These are phyloP conservation scores for Miamiensis avidus DNA, from an alignment of 169 alveolate genomes.

Conservation along the genomic window DNA sequence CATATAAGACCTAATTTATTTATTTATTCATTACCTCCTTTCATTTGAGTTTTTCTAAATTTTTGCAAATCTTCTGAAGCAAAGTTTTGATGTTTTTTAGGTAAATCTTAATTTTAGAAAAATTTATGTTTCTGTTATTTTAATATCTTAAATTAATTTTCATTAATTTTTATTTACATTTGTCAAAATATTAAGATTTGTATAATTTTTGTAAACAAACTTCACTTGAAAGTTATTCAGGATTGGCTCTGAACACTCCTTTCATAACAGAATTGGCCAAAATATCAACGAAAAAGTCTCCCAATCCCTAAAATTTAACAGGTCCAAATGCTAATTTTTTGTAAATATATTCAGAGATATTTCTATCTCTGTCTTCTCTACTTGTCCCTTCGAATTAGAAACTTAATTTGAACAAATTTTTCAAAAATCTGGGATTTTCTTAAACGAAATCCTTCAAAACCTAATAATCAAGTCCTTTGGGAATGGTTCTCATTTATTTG, in stretches of 20 bases:
- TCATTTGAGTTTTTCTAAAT: no score
- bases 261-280: background rate
- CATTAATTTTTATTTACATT: background rate
- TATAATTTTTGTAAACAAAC: background rate
- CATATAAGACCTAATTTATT: no score
- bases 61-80: background rate
- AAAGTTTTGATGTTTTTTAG: no score
- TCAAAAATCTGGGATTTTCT: background rate
- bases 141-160: no score
- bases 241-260: background rate
- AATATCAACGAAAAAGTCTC: background rate
- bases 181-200: background rate
- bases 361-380: background rate
- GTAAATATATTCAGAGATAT: background rate
- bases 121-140: no score
- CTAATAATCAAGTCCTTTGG: background rate
- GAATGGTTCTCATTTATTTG: background rate
- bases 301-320: background rate
- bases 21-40: background rate
- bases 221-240: background rate
- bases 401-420: background rate
- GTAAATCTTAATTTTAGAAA: background rate
- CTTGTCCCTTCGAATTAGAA: background rate
- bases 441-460: background rate
- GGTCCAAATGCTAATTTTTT: background rate